Conservation (phyloP, 345 rosid genomes). For the Eutrema heterophyllum region DNA sequence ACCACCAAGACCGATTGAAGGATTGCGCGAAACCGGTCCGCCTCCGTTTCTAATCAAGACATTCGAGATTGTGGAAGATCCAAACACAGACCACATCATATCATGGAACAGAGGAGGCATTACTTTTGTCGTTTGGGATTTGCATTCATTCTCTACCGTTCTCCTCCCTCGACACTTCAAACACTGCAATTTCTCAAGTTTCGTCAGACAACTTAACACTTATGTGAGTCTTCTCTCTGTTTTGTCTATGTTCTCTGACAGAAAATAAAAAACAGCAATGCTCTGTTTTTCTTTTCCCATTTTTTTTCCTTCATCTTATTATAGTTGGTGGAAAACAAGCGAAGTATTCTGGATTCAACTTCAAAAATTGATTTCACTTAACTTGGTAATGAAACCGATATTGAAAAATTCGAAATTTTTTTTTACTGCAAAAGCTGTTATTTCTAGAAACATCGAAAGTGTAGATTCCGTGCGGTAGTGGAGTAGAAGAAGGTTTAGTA, state of each 20-base stretch:
- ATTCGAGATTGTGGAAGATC: conserved; percentile 82
- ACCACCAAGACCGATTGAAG: conserved; percentile 51
- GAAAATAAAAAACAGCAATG: neutral
- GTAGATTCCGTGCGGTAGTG: conserved; percentile 12
- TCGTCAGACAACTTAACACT: conserved; percentile 53
- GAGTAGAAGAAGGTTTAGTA: conserved; percentile 25
- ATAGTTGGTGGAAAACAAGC: conserved; percentile 7
- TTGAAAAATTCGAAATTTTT: neutral
- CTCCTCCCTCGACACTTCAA: conserved; percentile 48
- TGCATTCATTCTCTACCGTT: conserved; percentile 36
- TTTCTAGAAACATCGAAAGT: conserved; percentile 25
- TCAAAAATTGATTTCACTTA: neutral
- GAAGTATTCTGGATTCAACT: conserved; percentile 5
- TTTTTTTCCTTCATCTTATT: conserved; percentile 7
- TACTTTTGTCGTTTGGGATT: conserved; percentile 50
- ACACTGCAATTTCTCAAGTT: conserved; percentile 58
- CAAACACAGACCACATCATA: conserved; percentile 53
- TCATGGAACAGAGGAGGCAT: conserved; percentile 72
- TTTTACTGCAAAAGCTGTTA: neutral
- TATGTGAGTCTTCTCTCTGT: conserved; percentile 34
- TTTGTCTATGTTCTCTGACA: neutral
- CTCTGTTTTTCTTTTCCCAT: neutral
- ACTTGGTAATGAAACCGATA: neutral
- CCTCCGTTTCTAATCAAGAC: conserved; percentile 87
- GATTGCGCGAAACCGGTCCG: conserved; percentile 72